phyloP scores from a whole-genome alignment of 2,329 filamentous ascomycete genomes.

The Pseudogymnoascus verrucosus region DNA sequence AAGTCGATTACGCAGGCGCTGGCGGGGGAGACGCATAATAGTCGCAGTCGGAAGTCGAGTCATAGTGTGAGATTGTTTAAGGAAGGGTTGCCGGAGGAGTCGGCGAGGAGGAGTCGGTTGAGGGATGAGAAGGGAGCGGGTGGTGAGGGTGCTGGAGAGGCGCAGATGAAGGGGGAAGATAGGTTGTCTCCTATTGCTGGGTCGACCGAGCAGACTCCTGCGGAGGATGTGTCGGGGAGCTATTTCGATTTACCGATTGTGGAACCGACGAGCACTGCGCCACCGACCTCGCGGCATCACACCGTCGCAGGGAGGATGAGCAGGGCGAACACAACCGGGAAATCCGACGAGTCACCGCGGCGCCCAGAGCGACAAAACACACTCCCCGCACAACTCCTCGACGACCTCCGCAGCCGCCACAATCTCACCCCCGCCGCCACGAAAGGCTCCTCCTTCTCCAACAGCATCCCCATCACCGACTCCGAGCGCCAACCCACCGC shows the following conservation, averaged over 20 bases:
- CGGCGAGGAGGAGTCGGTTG: conserved; percentile 38
- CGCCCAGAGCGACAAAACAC: not conserved
- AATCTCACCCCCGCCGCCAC: conserved; percentile 25
- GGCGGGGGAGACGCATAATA: conserved; percentile 52
- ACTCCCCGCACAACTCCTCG: conserved; percentile 25
- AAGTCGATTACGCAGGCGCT: conserved; percentile 57
- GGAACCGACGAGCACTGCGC: too few relatives aligned
- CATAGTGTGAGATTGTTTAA: conserved; percentile 61
- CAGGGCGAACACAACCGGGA: not conserved
- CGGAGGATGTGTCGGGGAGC: too few relatives aligned
- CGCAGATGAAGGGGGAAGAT: too few relatives aligned
- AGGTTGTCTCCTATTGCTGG: too few relatives aligned
- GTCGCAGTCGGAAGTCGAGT: conserved; percentile 59
- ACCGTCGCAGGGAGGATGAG: too few relatives aligned
- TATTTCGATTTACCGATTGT: too few relatives aligned
- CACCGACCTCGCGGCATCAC: not conserved
- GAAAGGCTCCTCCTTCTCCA: conserved; percentile 26
- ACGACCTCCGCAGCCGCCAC: conserved; percentile 26
- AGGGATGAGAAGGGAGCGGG: too few relatives aligned
- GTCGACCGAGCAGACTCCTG: not conserved
- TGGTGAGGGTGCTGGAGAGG: too few relatives aligned
- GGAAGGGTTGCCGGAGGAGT: conserved; percentile 55
- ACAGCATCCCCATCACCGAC: conserved; percentile 24
- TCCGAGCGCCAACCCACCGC: conserved; percentile 17
- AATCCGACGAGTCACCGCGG: not conserved